A percentile compares a stretch with the other conserved stretches of the same genome.
Conservation (phyloP, 1,284 basidiomycete genomes). For the Ceraceosorus bombacis region DNA sequence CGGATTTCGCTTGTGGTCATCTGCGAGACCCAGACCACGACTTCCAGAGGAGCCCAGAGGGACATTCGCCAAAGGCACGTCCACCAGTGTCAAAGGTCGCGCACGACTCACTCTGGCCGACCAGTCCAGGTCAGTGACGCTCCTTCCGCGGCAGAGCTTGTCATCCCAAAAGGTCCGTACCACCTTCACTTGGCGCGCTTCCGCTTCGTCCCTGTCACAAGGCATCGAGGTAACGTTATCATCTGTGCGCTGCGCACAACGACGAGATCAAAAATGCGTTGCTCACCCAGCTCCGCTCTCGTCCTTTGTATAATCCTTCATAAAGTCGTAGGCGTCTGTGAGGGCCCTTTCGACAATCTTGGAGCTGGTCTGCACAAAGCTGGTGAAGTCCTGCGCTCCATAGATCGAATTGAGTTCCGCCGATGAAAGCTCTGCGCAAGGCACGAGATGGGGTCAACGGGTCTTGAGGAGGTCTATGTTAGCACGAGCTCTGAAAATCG, state of each 20-base stretch:
- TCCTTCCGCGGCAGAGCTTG: slow-evolving; percentile 61
- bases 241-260: neutral
- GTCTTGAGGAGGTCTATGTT: neutral
- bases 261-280: too few relatives aligned
- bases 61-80: too few relatives aligned
- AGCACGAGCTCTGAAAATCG: slow-evolving; percentile 51
- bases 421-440: slow-evolving; percentile 64
- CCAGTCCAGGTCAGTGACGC: slow-evolving; percentile 95
- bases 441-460: neutral
- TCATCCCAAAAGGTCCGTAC: slow-evolving; percentile 32
- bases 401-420: slow-evolving; percentile 75
- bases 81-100: neutral
- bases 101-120: slow-evolving; percentile 67
- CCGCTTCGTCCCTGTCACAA: too few relatives aligned
- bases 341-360: slow-evolving; percentile 93
- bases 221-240: neutral
- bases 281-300: slow-evolving; percentile 60
- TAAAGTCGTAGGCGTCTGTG: slow-evolving; percentile 92
- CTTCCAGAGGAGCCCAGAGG: too few relatives aligned
- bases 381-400: slow-evolving; percentile 74
- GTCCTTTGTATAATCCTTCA: slow-evolving; percentile 79
- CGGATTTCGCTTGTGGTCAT: neutral
- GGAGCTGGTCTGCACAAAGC: slow-evolving; percentile 88
- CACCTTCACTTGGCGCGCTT: slow-evolving; percentile 20
- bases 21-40: neutral